Evolutionary conservation across 495 filamentous ascomycete genomes (phyloP).

Genomic region (Aspergillus coremiiformis): DNA sequence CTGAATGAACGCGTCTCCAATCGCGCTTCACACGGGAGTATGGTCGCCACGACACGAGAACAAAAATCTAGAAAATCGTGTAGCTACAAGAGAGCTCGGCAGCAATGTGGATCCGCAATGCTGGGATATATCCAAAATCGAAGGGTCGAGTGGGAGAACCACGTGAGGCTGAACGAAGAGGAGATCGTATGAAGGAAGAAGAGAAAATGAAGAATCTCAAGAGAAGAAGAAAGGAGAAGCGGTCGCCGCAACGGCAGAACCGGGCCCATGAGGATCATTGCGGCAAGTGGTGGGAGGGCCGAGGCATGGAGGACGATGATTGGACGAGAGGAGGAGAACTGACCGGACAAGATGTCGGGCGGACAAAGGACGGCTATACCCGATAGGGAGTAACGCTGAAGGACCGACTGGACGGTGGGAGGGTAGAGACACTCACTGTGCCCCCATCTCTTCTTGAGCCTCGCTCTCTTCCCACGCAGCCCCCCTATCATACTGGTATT

Average conservation of each 20-base stretch:
- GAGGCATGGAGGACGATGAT: conserved; percentile 27
- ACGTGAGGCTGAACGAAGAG: conserved; percentile 20
- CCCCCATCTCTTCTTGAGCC: conserved; percentile 13
- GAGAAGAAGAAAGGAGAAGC: conserved; percentile 38
- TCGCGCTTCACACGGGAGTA: conserved; percentile 12
- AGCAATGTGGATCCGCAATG: conserved; percentile 7
- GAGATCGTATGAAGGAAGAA: conserved; percentile 22
- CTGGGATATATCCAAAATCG: background rate
- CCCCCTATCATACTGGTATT: conserved; percentile 22
- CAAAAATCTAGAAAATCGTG: conserved; percentile 2
- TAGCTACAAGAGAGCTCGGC: conserved; percentile 11
- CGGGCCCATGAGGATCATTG: conserved; percentile 19
- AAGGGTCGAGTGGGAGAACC: conserved; percentile 8
- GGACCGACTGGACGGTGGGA: background rate
- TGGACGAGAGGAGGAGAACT: conserved; percentile 40
- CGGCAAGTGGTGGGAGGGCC: conserved; percentile 19
- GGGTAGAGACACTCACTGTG: background rate
- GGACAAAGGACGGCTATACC: conserved; percentile 20
- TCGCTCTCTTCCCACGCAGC: conserved; percentile 7
- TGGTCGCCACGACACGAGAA: conserved; percentile 3
- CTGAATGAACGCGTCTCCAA: conserved; percentile 20
- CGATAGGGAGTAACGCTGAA: conserved; percentile 8
- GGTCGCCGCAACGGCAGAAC: conserved; percentile 31
- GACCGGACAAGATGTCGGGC: conserved; percentile 23
- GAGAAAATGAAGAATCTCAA: conserved; percentile 22